Conservation (phyloP, 768 basidiomycete species). For the Collybia mongolica region DNA sequence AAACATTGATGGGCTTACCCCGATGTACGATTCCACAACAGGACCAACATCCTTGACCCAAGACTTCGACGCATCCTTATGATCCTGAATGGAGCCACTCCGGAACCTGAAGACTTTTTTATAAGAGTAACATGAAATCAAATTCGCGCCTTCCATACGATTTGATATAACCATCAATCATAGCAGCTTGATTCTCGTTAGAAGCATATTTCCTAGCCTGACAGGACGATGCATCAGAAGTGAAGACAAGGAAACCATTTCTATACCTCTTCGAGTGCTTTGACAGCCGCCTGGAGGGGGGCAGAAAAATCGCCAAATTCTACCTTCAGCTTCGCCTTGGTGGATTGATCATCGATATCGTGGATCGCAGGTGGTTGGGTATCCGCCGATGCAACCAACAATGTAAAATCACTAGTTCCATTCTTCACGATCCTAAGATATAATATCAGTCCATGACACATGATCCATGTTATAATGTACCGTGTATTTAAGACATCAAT, state of each 20-base stretch:
- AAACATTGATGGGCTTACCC: slow-evolving; percentile 33
- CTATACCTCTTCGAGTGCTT: slow-evolving; percentile 57
- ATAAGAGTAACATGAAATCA: neutral
- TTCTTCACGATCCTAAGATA: slow-evolving; percentile 68
- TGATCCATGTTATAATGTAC: slow-evolving; percentile 29
- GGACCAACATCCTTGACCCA: slow-evolving; percentile 91
- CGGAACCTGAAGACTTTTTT: slow-evolving; percentile 50
- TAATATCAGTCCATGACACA: neutral
- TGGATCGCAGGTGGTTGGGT: slow-evolving; percentile 38
- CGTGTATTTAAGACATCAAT: slow-evolving; percentile 82
- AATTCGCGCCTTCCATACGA: slow-evolving; percentile 45
- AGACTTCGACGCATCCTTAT: slow-evolving; percentile 71
- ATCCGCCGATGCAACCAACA: slow-evolving; percentile 73
- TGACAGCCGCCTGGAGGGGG: slow-evolving; percentile 50
- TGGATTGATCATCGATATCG: slow-evolving; percentile 40
- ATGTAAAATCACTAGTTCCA: slow-evolving; percentile 55
- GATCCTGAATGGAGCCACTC: slow-evolving; percentile 76
- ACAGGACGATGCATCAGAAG: neutral
- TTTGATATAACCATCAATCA: slow-evolving; percentile 78
- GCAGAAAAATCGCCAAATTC: slow-evolving; percentile 76
- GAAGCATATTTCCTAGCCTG: slow-evolving; percentile 75
- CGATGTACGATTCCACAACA: slow-evolving; percentile 86
- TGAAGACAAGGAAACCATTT: neutral
- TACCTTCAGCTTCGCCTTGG: slow-evolving; percentile 54
- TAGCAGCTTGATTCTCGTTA: slow-evolving; percentile 68